A percentile compares a stretch with the other conserved stretches of the same genome.
Evolutionary conservation across 2,329 filamentous ascomycete genomes (phyloP).

Genomic region (Aspergillus sp.): DNA sequence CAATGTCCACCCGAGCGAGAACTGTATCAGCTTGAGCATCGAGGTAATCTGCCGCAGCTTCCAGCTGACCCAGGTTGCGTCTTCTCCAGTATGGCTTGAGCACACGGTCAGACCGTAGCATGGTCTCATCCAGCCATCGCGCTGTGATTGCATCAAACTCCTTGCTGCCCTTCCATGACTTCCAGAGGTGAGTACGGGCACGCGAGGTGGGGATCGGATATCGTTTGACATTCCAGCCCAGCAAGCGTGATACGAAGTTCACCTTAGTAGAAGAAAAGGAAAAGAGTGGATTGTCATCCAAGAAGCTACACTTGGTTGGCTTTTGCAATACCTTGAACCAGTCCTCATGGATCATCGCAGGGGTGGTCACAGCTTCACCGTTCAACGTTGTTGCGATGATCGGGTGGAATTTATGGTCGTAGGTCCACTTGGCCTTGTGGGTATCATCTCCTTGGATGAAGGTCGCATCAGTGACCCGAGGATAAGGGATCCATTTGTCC

Average conservation of each 20-base stretch:
- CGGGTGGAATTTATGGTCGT: constrained; percentile 52
- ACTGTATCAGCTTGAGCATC: constrained; percentile 50
- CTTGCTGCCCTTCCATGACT: constrained; percentile 49
- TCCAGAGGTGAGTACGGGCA: constrained; percentile 52
- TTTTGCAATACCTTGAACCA: constrained; percentile 46
- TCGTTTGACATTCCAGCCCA: constrained; percentile 34
- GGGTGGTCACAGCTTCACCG: constrained; percentile 51
- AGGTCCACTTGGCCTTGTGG: constrained; percentile 52
- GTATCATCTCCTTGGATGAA: constrained; percentile 54
- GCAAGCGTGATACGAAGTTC: constrained; percentile 28
- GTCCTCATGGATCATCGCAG: constrained; percentile 55
- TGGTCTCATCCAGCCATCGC: constrained; percentile 53
- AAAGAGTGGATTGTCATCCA: constrained; percentile 55
- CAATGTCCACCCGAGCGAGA: constrained; percentile 53
- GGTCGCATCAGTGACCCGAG: constrained; percentile 55
- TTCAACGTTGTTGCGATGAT: constrained; percentile 52
- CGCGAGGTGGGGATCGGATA: constrained; percentile 48
- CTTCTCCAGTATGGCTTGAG: constrained; percentile 48
- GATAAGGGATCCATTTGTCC: constrained; percentile 57
- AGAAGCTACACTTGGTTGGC: constrained; percentile 44
- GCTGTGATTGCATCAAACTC: constrained; percentile 51
- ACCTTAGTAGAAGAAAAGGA: constrained; percentile 43
- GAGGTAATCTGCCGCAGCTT: constrained; percentile 45
- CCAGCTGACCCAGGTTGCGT: constrained; percentile 45
- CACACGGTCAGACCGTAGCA: constrained; percentile 48